Conservation (phyloP, 2,329 filamentous ascomycete species). For the Alternaria novae-zelandiae region DNA sequence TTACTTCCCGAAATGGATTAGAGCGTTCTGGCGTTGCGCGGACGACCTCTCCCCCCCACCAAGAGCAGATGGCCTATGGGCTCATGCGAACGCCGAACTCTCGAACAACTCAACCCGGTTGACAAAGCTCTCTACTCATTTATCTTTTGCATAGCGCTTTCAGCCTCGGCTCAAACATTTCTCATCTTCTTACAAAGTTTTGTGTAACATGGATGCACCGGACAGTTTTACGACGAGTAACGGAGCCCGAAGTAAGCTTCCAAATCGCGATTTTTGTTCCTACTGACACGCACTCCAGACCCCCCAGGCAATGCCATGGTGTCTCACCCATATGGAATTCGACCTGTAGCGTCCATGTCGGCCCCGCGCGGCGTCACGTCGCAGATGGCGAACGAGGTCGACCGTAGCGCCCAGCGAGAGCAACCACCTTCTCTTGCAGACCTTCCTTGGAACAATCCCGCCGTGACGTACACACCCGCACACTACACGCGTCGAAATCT, state of each 20-base stretch:
- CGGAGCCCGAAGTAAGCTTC: background rate
- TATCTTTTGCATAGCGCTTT: background rate
- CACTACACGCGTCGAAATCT: background rate
- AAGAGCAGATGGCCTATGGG: background rate
- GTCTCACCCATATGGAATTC: background rate
- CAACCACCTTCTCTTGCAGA: background rate
- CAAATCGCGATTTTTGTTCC: background rate
- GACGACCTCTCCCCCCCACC: background rate
- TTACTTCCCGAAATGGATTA: background rate
- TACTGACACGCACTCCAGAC: background rate
- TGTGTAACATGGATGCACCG: background rate
- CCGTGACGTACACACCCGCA: background rate
- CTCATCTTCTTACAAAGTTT: background rate
- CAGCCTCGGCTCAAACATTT: too few relatives aligned
- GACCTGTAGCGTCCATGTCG: background rate
- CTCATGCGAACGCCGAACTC: background rate
- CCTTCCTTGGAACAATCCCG: background rate
- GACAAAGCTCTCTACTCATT: background rate
- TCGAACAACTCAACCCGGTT: background rate
- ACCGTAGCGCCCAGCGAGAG: background rate
- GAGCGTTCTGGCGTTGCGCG: background rate
- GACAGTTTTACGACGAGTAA: background rate
- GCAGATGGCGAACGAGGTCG: background rate
- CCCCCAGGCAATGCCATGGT: background rate
- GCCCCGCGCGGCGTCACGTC: background rate